Base-by-base conservation (phyloP, 2,329 filamentous ascomycete genomes). In the Ceratocystis eucalypticola region DNA sequence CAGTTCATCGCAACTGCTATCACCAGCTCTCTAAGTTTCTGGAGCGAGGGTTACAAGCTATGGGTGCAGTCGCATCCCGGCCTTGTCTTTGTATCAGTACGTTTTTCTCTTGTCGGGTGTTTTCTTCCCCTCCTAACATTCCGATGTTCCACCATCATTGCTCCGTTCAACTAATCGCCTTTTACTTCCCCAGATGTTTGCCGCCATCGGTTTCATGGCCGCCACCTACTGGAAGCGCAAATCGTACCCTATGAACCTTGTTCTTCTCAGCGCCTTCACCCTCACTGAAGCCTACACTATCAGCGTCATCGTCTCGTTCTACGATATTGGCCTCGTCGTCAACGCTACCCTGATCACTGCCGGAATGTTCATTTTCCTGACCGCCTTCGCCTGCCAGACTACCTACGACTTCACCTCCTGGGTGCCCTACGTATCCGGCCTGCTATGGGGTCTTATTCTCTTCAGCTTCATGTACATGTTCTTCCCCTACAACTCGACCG, bases 331-430 rank as follows among this genome's bases (percentile, higher is more conserved):
- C 64, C 87, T 97, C 73, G 94, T 99, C 25, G 82, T 99, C 61
- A 88, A 96, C 76, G 94, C 94, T 17, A 87, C 96, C 44, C 77
- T 96, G 70, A 85, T 99, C 67, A 99, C 94, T 64, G 88, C 86
- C 17, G 88, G 87, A 64, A 89, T 92, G 73, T 92, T 93, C 73
- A 79, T 90, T 71, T 85, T 89, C 72, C 83, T 91, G 64, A 90
- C 88, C 1, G 76, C 92, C 57, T 97, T 99, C 75, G 94, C 94
- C 62, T 96, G 92, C 83, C 94, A 99, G 80, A 89, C 89, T 70
- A 96, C 95, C 76, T 99, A 99, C 74, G 94, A 99, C 80, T 99
- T 99, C 75, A 97, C 93, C 1, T 88, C 85, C 70, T 99, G 94
- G 93, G 89, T 93, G 80, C 93, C 94, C 20, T 97, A 96, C 75